Evolutionary conservation across 2,329 filamentous ascomycete species (phyloP).

Genomic region (Aspergillus niger): DNA sequence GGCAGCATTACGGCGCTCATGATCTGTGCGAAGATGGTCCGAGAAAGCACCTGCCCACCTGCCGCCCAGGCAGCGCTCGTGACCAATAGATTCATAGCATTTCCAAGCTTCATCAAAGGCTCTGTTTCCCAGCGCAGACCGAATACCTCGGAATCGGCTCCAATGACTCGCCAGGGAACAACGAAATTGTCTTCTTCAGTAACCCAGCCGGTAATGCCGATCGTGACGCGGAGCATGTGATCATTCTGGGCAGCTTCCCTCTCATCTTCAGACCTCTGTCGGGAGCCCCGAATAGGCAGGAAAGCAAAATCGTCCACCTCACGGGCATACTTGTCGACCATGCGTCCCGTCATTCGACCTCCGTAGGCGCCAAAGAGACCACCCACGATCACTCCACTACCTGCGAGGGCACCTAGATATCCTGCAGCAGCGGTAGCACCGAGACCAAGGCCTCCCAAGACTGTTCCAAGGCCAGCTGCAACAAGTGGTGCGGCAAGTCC

Average conservation of each 20-base stretch:
- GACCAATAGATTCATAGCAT: conserved; percentile 73
- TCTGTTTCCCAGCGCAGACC: conserved; percentile 81
- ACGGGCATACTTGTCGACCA: conserved; percentile 83
- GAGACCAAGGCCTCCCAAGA: conserved; percentile 76
- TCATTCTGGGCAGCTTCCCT: conserved; percentile 51
- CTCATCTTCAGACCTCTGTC: conserved; percentile 48
- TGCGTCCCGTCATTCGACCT: conserved; percentile 76
- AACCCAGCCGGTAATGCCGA: conserved; percentile 82
- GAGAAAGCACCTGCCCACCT: conserved; percentile 72
- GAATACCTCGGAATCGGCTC: conserved; percentile 74
- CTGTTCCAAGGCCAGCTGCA: conserved; percentile 74
- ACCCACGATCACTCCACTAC: conserved; percentile 77
- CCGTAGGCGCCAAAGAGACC: conserved; percentile 91
- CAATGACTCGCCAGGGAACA: conserved; percentile 76
- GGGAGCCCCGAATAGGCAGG: conserved; percentile 66
- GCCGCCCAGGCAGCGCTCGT: conserved; percentile 80
- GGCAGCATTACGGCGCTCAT: conserved; percentile 69
- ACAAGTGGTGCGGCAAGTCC: conserved; percentile 76
- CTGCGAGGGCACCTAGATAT: conserved; percentile 76
- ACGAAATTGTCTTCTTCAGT: conserved; percentile 71
- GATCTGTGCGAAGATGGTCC: conserved; percentile 68
- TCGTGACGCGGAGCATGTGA: conserved; percentile 74
- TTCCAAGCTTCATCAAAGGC: conserved; percentile 74
- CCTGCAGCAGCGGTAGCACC: conserved; percentile 73
- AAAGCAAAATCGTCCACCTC: conserved; percentile 90